Conservation (phyloP, 2,329 filamentous ascomycete species). For the Diplodia seriata region DNA sequence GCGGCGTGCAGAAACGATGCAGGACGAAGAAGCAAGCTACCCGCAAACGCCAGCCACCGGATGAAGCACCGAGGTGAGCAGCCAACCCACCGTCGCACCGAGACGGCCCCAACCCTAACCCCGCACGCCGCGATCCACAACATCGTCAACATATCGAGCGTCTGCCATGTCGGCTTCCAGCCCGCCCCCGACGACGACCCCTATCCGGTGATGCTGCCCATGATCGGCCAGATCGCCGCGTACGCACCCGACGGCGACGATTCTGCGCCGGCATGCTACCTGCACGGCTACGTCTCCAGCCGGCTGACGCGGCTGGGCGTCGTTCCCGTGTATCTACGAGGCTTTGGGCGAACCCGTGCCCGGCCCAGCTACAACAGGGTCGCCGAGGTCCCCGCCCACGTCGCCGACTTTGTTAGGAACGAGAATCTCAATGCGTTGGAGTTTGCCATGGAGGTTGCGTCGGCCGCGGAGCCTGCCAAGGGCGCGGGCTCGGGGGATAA, state of each 20-base stretch:
- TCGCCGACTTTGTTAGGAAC: slow-evolving; percentile 61
- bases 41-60: slow-evolving; percentile 63
- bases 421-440: slow-evolving; percentile 49
- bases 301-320: slow-evolving; percentile 71
- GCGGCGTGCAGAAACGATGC: background rate
- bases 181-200: slow-evolving; percentile 64
- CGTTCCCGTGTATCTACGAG: slow-evolving; percentile 69
- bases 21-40: slow-evolving; percentile 51
- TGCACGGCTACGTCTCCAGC: slow-evolving; percentile 83
- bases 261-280: slow-evolving; percentile 65
- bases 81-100: background rate
- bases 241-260: slow-evolving; percentile 61
- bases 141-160: slow-evolving; percentile 74
- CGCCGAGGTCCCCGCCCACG: slow-evolving; percentile 66
- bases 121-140: slow-evolving; percentile 65
- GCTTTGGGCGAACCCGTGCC: slow-evolving; percentile 69
- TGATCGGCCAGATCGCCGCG: slow-evolving; percentile 84
- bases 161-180: slow-evolving; percentile 82
- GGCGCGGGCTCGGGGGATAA: background rate
- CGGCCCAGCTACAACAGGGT: slow-evolving; percentile 55
- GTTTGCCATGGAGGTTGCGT: slow-evolving; percentile 38
- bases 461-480: background rate
- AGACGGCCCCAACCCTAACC: background rate
- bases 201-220: slow-evolving; percentile 80
- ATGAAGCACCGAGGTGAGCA: slow-evolving; percentile 66